Evolutionary conservation across 768 basidiomycete genomes (phyloP).

Genomic region (Hebeloma cylindrosporum): DNA sequence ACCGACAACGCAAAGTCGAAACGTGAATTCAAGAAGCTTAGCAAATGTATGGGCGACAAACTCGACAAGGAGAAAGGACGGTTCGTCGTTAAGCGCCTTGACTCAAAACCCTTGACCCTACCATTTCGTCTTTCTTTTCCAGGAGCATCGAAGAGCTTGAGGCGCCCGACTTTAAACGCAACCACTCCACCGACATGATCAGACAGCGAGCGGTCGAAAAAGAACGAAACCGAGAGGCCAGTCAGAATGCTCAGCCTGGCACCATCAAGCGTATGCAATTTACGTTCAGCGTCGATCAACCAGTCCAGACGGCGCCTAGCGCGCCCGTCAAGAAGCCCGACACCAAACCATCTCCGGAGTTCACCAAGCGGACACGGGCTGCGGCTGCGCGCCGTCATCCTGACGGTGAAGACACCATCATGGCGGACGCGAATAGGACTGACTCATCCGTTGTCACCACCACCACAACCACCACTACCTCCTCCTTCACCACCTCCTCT

Average conservation of each 20-base stretch:
- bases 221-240: conserved; percentile 75
- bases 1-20: conserved; percentile 86
- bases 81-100: conserved; percentile 44
- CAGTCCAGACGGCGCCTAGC: conserved; percentile 44
- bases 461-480: conserved; percentile 5
- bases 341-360: conserved; percentile 63
- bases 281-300: conserved; percentile 83
- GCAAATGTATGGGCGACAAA: conserved; percentile 87
- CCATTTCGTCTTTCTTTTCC: conserved; percentile 18
- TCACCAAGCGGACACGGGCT: conserved; percentile 47
- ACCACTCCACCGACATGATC: conserved; percentile 77
- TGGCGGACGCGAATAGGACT: conserved; percentile 12
- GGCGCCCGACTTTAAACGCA: conserved; percentile 80
- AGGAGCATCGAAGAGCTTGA: conserved; percentile 86
- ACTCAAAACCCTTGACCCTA: conserved; percentile 35
- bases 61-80: conserved; percentile 91
- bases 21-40: conserved; percentile 88
- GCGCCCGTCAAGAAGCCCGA: conserved; percentile 62
- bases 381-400: conserved; percentile 27
- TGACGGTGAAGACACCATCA: conserved; percentile 29
- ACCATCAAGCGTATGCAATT: conserved; percentile 89
- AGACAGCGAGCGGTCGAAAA: conserved; percentile 79
- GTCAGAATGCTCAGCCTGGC: conserved; percentile 60
- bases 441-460: too few species aligned
- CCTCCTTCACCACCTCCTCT: conserved; percentile 15